Evolutionary conservation across 495 filamentous ascomycete genomes (phyloP).

Genomic region (Aspergillus taichungensis): DNA sequence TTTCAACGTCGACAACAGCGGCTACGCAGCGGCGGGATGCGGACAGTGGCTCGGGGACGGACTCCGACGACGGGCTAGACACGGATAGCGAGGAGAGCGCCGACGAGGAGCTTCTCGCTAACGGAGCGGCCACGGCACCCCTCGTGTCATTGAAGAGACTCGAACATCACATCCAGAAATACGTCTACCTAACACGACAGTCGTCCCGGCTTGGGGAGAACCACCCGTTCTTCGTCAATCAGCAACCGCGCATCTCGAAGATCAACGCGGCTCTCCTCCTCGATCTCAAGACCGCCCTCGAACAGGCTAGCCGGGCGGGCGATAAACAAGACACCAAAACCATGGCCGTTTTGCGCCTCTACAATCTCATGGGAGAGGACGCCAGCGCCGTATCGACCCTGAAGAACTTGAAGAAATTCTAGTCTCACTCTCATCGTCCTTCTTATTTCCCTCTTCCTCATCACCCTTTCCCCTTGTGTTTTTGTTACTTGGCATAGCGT

Average conservation of each 20-base stretch:
- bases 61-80: conserved; percentile 19
- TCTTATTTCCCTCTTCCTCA: neutral
- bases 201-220: conserved; percentile 42
- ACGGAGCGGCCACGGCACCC: conserved; percentile 24
- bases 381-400: conserved; percentile 55
- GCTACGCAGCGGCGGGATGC: too few relatives aligned
- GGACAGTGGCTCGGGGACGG: neutral
- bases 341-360: conserved; percentile 66
- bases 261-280: conserved; percentile 71
- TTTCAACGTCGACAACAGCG: neutral
- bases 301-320: conserved; percentile 54
- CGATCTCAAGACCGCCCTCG: conserved; percentile 71
- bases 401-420: conserved; percentile 50
- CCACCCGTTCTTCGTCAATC: conserved; percentile 57
- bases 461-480: neutral
- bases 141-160: conserved; percentile 43
- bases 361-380: conserved; percentile 67
- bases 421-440: neutral
- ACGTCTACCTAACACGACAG: conserved; percentile 43
- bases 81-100: conserved; percentile 46
- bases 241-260: conserved; percentile 47
- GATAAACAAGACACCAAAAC: conserved; percentile 45
- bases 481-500: conserved; percentile 33
- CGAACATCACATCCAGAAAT: conserved; percentile 50
- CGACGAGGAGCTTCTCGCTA: conserved; percentile 39